Percentiles rank a stretch among this genome's conserved stretches.
These are phyloP conservation scores for Casuarina glauca DNA, from an alignment of 306 rosid genomes.

Conservation along the genomic window DNA sequence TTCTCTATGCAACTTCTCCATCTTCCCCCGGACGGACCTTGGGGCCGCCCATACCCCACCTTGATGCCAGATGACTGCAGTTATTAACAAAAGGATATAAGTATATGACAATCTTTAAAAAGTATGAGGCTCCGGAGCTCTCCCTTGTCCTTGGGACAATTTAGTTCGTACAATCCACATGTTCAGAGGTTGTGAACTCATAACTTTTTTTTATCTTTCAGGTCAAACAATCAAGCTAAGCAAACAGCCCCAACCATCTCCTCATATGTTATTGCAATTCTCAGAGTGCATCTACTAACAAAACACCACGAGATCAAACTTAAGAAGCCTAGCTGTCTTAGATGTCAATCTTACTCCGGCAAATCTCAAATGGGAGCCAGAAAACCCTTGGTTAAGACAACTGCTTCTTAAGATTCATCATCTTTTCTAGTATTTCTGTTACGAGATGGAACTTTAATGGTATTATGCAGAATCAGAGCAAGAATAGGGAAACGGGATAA, in stretches of 20 bases:
- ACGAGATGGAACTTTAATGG: neutral
- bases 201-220: neutral
- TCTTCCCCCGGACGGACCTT: constrained; percentile 68
- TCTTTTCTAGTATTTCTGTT: neutral
- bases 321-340: neutral
- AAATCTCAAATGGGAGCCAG: neutral
- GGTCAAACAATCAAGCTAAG: neutral
- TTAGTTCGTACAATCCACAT: neutral
- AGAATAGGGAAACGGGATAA: neutral
- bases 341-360: neutral
- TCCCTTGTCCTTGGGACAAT: neutral
- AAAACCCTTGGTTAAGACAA: neutral
- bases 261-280: neutral
- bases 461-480: neutral
- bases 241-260: neutral
- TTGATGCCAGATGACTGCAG: constrained; percentile 91
- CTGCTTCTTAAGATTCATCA: neutral
- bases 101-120: constrained; percentile 5
- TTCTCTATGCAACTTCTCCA: constrained; percentile 62
- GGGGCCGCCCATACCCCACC: constrained; percentile 80
- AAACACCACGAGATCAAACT: neutral
- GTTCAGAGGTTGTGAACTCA: neutral
- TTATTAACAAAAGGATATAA: neutral
- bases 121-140: neutral
- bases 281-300: neutral